A percentile compares a stretch with the other conserved stretches of the same genome.
Evolutionary conservation across 2,329 filamentous ascomycete genomes (phyloP).

Genomic region (Sclerotinia minor): DNA sequence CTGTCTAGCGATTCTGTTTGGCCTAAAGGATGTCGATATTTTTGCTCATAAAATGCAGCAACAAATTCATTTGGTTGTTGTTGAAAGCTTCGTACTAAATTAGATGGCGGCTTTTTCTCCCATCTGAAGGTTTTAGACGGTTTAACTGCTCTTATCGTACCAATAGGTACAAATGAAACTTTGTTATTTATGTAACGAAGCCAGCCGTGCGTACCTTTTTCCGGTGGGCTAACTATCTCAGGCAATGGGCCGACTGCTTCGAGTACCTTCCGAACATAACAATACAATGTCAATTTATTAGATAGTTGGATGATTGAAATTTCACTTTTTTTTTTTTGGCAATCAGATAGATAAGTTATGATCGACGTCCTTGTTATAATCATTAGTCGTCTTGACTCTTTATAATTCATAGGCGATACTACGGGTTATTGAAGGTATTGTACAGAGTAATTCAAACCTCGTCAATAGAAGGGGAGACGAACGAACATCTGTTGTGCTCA

Average conservation of each 20-base stretch:
- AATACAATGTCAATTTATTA: neutral
- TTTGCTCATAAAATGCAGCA: neutral
- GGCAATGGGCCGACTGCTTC: neutral
- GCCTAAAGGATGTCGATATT: neutral
- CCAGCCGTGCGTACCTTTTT: neutral
- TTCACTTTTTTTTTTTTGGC: neutral
- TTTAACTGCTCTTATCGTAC: constrained; percentile 5
- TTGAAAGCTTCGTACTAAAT: constrained; percentile 4
- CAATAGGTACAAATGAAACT: neutral
- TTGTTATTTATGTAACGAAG: constrained; percentile 8
- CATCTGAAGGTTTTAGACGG: neutral
- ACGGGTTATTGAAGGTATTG: neutral
- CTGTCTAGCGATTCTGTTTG: neutral
- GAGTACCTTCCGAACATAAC: neutral
- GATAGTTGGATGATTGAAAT: neutral
- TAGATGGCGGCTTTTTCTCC: neutral
- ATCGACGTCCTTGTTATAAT: too few species aligned
- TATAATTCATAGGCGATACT: constrained; percentile 12
- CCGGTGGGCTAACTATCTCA: neutral
- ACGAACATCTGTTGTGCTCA: too few species aligned
- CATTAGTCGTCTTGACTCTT: neutral
- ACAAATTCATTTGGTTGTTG: constrained; percentile 6
- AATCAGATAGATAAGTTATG: too few species aligned
- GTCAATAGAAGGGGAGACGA: neutral
- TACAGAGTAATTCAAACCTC: neutral